phyloP scores from a whole-genome alignment of 129 eudicot genomes.

The Flaveria linearis region DNA sequence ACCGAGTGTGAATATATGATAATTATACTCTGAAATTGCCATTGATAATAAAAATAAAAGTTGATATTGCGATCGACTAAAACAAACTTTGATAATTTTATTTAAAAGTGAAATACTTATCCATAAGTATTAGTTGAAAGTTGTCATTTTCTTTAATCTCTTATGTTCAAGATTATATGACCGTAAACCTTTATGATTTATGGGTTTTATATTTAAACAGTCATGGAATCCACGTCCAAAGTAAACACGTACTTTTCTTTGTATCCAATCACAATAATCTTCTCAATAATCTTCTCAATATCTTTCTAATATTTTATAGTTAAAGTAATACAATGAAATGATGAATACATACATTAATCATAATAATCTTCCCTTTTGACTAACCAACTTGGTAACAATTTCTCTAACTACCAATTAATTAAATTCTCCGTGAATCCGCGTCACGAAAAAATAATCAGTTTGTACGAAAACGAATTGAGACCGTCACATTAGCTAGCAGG shows the following conservation, averaged over 20 bases:
- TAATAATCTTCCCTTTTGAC: slow-evolving; percentile 23
- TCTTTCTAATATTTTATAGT: slow-evolving; percentile 16
- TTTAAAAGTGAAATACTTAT: no score
- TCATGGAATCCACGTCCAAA: slow-evolving; percentile 51
- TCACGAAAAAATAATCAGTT: slow-evolving; percentile 34
- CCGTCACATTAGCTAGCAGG: slow-evolving; percentile 3
- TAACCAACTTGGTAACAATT: slow-evolving; percentile 40
- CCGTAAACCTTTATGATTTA: slow-evolving; percentile 3
- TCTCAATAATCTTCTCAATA: slow-evolving; percentile 27
- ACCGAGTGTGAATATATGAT: no score
- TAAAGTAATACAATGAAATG: slow-evolving; percentile 14
- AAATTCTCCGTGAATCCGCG: slow-evolving; percentile 25
- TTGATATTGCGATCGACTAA: no score
- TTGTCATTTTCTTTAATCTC: no score
- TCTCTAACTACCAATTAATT: slow-evolving; percentile 42
- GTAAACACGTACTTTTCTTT: slow-evolving; percentile 26
- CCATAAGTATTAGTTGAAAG: no score
- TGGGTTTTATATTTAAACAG: background rate
- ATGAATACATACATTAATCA: slow-evolving; percentile 35
- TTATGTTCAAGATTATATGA: background rate
- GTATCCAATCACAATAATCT: slow-evolving; percentile 33
- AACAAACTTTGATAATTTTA: no score
- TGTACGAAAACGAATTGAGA: slow-evolving; percentile 30
- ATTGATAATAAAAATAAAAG: no score
- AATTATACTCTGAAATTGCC: no score